Percentiles rank a stretch among this genome's conserved stretches.
Conservation (phyloP, 75 land plant species). For the Sequoiadendron giganteum region DNA sequence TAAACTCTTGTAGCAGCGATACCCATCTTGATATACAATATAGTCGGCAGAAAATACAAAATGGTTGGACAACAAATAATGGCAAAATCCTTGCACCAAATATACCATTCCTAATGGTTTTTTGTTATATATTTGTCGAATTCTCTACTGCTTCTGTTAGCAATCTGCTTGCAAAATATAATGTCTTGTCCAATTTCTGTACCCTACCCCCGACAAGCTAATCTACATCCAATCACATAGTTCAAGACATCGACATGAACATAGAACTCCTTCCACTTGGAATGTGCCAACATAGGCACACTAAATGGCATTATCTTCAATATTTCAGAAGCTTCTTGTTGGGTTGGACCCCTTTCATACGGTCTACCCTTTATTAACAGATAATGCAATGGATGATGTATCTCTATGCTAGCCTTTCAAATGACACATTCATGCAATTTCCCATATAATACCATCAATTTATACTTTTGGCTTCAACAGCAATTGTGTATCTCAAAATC, state of each 20-base stretch:
- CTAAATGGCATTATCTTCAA: not conserved
- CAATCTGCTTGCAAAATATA: too few species aligned
- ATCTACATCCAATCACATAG: not conserved
- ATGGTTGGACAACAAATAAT: not conserved
- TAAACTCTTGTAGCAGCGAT: not conserved
- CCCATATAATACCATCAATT: not conserved
- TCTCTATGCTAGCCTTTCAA: not conserved
- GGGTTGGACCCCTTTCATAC: not conserved
- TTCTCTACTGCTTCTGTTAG: too few species aligned
- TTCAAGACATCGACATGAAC: not conserved
- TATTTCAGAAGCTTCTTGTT: not conserved
- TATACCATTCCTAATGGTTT: too few species aligned
- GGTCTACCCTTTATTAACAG: not conserved
- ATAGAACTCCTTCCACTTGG: not conserved
- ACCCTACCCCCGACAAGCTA: too few species aligned
- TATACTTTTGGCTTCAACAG: not conserved
- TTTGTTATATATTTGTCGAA: too few species aligned
- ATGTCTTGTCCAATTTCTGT: too few species aligned
- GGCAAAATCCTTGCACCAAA: too few species aligned
- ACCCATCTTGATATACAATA: not conserved
- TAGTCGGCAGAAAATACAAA: not conserved
- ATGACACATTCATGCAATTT: not conserved
- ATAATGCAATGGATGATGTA: not conserved
- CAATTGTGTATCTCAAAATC: not conserved
- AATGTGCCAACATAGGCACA: not conserved